A percentile compares a stretch with the other conserved stretches of the same genome.
Conservation (phyloP, 2,329 filamentous ascomycete genomes). For the Colletotrichum theobromicola region DNA sequence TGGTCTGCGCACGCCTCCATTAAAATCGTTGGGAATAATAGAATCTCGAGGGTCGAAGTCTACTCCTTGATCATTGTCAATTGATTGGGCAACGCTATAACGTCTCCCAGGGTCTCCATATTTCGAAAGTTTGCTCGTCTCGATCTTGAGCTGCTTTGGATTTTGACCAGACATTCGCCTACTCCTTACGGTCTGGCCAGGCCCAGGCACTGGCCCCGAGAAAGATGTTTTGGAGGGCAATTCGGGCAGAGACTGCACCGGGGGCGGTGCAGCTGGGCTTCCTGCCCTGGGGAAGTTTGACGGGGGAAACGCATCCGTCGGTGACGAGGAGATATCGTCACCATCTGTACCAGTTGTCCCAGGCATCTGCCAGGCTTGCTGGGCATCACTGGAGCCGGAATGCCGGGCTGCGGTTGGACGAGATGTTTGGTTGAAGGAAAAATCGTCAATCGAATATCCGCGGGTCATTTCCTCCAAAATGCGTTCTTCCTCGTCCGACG, state of each 20-base stretch:
- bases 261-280: constrained; percentile 49
- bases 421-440: constrained; percentile 36
- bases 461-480: constrained; percentile 87
- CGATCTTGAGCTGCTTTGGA: constrained; percentile 85
- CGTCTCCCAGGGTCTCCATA: constrained; percentile 1
- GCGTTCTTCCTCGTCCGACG: constrained; percentile 75
- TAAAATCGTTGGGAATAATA: not conserved
- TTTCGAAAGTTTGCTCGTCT: constrained; percentile 57
- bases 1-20: not conserved
- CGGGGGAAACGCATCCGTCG: constrained; percentile 20
- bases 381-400: constrained; percentile 83
- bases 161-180: constrained; percentile 83
- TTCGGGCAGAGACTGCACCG: constrained; percentile 51
- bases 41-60: not conserved
- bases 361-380: constrained; percentile 81
- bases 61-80: not conserved
- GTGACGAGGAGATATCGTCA: not conserved
- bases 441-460: constrained; percentile 83
- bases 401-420: constrained; percentile 67
- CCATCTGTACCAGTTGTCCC: constrained; percentile 24
- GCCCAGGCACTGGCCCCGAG: constrained; percentile 30
- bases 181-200: constrained; percentile 67
- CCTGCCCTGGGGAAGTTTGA: constrained; percentile 26
- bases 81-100: constrained; percentile 6
- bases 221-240: constrained; percentile 39